Evolutionary conservation across 148 eudicot species (phyloP), one percentile per base, ranked within the genome.

Genomic region (Rhododendron ferrugineum): DNA sequence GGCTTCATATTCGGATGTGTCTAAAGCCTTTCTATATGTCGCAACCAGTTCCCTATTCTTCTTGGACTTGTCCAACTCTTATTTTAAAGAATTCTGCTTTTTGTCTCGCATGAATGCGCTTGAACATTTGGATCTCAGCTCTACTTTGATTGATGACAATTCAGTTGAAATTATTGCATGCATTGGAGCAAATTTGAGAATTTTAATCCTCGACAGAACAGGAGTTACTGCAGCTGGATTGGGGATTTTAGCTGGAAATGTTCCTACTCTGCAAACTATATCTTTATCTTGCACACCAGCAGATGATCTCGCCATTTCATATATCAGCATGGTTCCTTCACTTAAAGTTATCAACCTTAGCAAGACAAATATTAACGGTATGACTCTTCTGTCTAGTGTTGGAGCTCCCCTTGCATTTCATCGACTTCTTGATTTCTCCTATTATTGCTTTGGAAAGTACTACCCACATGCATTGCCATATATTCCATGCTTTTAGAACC

Each of bases 111-210:
- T 97, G 96, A 83, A 82, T 78, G 90, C 86, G 34, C 80, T 95
- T 86, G 92, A 89, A 86, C 88, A 94, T 89, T 91, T 97, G 89
- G 93, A 95, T 85, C 91, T 97, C 68, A 93, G 99, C 88, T 83
- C 84, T 78, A 88, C 89, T 78, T 62, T 81, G 46, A 32, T 94
- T 11, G 90, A 80, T 42, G 98, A 97, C 70, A 86, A 93, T 54
- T 89, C 90, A 20, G 86, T 92, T 82, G 89, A 92, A 87, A 68
- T 89, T 74, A 85, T 95, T 74, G 88, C 92, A 22, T 47, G 77
- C 46, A 72, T 97, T 47, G 94, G 98, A 74, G 87, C 87, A 78
- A 91, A 91, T 37, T 88, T 97, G 86, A 92, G 84, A 84, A 86
- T 87, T 83, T 90, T 97, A 86, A 95, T 91, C 88, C 95, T 97